A percentile compares a stretch with the other conserved stretches of the same genome.
phyloP scores from a whole-genome alignment of 75 land plant species.

The Cupressus sempervirens region DNA sequence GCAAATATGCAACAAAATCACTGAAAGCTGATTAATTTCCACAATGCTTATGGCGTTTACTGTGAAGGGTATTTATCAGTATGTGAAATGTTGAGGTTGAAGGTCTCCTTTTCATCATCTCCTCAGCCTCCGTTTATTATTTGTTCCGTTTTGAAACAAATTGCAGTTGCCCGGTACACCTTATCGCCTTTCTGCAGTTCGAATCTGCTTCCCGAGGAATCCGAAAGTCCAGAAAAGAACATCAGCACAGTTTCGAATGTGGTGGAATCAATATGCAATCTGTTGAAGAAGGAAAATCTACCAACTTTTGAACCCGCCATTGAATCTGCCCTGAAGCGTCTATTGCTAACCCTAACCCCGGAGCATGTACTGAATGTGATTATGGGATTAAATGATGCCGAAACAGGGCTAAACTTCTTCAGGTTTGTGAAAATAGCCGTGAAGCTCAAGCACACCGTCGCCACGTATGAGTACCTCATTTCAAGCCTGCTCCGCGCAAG shows the following conservation, averaged over 20 bases:
- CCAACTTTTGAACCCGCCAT: background rate
- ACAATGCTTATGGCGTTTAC: too few species aligned
- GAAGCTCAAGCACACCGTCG: constrained; percentile 22
- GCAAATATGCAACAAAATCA: too few species aligned
- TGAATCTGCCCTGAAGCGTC: constrained; percentile 12
- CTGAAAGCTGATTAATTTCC: too few species aligned
- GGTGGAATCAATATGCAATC: background rate
- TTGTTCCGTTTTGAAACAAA: background rate
- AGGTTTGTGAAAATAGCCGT: constrained; percentile 18
- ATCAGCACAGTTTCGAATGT: background rate
- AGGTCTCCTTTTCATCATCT: background rate
- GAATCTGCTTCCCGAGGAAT: background rate
- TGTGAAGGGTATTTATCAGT: too few species aligned
- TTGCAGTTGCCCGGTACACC: background rate
- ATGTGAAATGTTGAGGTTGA: background rate
- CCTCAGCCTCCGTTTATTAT: background rate
- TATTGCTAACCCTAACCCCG: constrained; percentile 21
- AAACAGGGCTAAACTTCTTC: constrained; percentile 29
- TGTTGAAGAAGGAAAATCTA: background rate
- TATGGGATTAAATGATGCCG: constrained; percentile 11
- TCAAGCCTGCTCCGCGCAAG: constrained; percentile 32
- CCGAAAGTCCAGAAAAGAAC: too few species aligned
- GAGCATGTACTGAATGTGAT: constrained; percentile 26
- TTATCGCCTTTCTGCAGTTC: background rate
- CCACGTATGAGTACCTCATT: constrained; percentile 39